Conservation (phyloP, 73 alveolate species). For the Urostyla sp. region DNA sequence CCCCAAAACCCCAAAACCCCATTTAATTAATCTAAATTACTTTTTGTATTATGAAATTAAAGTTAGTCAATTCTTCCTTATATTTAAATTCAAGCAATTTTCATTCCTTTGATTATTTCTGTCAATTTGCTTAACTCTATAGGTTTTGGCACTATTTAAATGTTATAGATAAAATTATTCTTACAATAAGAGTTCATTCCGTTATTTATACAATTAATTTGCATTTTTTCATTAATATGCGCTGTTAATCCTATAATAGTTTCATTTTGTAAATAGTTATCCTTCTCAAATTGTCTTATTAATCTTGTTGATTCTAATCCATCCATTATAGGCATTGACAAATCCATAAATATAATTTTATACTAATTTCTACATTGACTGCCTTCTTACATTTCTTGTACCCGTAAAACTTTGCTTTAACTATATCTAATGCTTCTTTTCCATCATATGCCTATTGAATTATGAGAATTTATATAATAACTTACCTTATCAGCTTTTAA, state of each 20-base stretch:
- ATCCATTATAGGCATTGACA: constrained; percentile 18
- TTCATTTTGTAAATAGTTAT: not conserved
- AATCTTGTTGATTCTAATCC: not conserved
- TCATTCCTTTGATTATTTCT: too few relatives aligned
- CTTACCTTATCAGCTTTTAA: too few relatives aligned
- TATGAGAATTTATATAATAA: not conserved
- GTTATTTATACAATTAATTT: not conserved
- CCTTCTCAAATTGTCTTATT: not conserved
- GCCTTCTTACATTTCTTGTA: too few relatives aligned
- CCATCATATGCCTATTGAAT: not conserved
- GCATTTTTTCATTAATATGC: not conserved
- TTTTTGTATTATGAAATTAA: too few relatives aligned
- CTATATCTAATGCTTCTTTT: not conserved
- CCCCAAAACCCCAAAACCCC: too few relatives aligned
- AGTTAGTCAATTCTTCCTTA: too few relatives aligned
- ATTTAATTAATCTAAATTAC: too few relatives aligned
- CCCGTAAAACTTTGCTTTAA: not conserved
- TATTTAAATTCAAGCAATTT: too few relatives aligned
- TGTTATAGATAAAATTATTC: not conserved
- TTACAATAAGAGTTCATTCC: not conserved
- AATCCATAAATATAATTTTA: constrained; percentile 4
- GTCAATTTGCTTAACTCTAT: too few relatives aligned
- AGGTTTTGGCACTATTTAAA: constrained; percentile 1
- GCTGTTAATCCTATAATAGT: not conserved
- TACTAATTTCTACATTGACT: not conserved